Evolutionary conservation across 495 filamentous ascomycete species (phyloP), one percentile per base, ranked within the genome.

Genomic region (Neurospora sp.): DNA sequence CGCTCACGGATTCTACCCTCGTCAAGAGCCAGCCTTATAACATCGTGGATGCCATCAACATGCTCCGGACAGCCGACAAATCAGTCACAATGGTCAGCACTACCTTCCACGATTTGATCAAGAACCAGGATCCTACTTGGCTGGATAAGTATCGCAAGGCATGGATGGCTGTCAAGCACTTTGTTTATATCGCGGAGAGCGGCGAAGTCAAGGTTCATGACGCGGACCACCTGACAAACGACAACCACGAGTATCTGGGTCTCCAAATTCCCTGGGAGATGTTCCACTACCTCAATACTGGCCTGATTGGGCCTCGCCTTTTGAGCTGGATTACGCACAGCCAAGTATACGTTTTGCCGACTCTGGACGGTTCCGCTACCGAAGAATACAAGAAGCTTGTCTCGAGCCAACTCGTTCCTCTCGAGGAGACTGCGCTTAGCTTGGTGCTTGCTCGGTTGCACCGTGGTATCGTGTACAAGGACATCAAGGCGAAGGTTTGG

Each of bases 211-310:
- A 89, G 71, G 90, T 91, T 5, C 85, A 93, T 78, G 89, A 93
- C 74, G 85, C 85, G 40, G 90, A 91, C 9, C 83, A 88, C 41
- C 87, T 91, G 3, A 94, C 96, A 20, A 86, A 84, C 27, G 95
- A 98, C 81, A 87, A 94, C 75, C 93, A 96, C 81, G 91, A 95
- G 76, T 92, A 98, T 79, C 91, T 97, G 75, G 94, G 94, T 27
- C 89, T 94, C 72, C 93, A 94, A 40, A 86, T 99, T 18, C 94
- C 96, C 2, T 90, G 94, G 71, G 96, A 99, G 82, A 84, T 99
- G 7, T 97, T 94, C 80, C 92, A 93, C 80, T 98, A 99, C 77
- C 87, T 98, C 40, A 93, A 93, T 74, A 90, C 88, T 39, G 96
- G 93, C 39, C 81, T 97, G 18, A 87, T 97, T 73, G 90, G 93